Evolutionary conservation across 257 asterid species (phyloP), one percentile per base, ranked within the genome.

Genomic region (Solanum pimpinellifolium): DNA sequence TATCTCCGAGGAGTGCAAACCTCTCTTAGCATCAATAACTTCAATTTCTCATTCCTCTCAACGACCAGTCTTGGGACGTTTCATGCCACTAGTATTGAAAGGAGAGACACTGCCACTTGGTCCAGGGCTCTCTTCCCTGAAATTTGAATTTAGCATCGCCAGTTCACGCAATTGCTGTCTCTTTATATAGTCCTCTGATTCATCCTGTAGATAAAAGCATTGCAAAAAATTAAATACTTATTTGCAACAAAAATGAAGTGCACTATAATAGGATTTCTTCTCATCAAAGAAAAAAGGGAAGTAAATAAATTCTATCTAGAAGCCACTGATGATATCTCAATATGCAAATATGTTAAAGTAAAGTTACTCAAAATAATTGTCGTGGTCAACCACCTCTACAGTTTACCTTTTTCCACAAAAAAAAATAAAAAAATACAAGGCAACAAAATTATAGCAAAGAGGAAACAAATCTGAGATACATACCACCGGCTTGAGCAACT

Each of bases 41-140:
- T 76, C 52, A 66, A 23, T 16, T 46, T 27, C 81, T 83, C 85
- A 33, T 35, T 70, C 52, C 84, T 89, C 80, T 90, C 89, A 97
- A 65, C 95, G 96, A 87, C 99, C 99, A 27, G 98, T 96, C 91
- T 97, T 97, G 65, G 99, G 98, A 87, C 99, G 99, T 90, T 97
- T 97, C 99, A 97, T 93, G 87, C 98, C 98, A 70, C 95, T 93
- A 74, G 94, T 91, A 90, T 94, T 96, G 93, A 97, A 97, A 90
- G 98, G 98, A 7, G 99, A 97, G 75, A 94, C 93, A 25, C 98
- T 94, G 89, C 98, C 98, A 87, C 99, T 95, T 49, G 99, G 99
- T 82, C 99, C 99, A 10, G 99, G 99, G 87, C 98, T 95, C 89
- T 96, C 99, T 91, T 97, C 99, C 92, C 97, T 93, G 86, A 95